Percentiles rank a stretch among this genome's conserved stretches.
Conservation (phyloP, 768 basidiomycete genomes). For the Leccinum aurantiacum region DNA sequence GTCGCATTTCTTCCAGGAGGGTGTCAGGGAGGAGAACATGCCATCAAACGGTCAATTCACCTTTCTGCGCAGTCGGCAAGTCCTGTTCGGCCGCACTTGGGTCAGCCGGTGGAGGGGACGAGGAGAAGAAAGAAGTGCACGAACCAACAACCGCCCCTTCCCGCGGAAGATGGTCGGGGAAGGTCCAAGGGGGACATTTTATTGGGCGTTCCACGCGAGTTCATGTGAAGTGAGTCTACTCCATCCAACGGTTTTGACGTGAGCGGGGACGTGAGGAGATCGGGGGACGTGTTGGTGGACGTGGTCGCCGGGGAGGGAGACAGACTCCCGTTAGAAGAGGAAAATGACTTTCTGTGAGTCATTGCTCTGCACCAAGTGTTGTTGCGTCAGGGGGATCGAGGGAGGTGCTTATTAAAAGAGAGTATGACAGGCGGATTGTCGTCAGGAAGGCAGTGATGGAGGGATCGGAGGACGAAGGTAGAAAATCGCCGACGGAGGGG, state of each 20-base stretch:
- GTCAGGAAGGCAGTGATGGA: constrained; percentile 25
- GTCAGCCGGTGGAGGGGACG: constrained; percentile 8
- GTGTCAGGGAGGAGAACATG: constrained; percentile 4
- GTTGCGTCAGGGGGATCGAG: constrained; percentile 24
- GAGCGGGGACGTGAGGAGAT: constrained; percentile 38
- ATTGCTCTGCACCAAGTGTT: constrained; percentile 32
- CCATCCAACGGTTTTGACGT: constrained; percentile 39
- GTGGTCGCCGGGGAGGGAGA: constrained; percentile 48
- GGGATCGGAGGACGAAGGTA: constrained; percentile 27
- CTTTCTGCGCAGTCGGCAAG: constrained; percentile 80
- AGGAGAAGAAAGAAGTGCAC: constrained; percentile 29
- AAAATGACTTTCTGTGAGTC: constrained; percentile 50
- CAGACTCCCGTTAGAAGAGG: constrained; percentile 51
- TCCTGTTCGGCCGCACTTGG: constrained; percentile 46
- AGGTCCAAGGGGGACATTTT: constrained; percentile 46
- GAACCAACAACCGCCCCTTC: constrained; percentile 81
- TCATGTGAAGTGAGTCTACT: constrained; percentile 20
- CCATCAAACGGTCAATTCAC: constrained; percentile 35
- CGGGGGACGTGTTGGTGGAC: constrained; percentile 46
- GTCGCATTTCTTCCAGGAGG: constrained; percentile 72
- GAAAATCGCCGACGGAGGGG: constrained; percentile 30
- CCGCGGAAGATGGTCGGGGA: constrained; percentile 51
- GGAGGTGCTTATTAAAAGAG: constrained; percentile 30
- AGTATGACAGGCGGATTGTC: constrained; percentile 17
- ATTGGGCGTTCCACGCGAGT: constrained; percentile 44